Percentiles rank a stretch among this genome's conserved stretches.
Evolutionary conservation across 2,329 filamentous ascomycete species (phyloP).

Genomic region (Neonectria coccinea): DNA sequence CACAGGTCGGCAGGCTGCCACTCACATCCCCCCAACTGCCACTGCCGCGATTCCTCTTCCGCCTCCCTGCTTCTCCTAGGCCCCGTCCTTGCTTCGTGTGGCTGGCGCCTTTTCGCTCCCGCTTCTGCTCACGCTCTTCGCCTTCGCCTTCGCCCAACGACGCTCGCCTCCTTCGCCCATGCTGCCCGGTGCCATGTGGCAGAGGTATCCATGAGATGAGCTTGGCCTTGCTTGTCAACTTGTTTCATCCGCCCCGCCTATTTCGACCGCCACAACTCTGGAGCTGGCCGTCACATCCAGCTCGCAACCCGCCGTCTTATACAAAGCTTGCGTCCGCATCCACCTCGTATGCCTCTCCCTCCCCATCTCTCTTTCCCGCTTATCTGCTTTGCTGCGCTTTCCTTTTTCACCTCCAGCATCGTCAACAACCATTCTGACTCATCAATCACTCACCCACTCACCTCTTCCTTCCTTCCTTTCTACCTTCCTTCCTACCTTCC

Average conservation of each 20-base stretch:
- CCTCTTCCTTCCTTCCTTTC: background rate
- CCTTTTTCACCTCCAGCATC: constrained; percentile 11
- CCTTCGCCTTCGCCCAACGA: constrained; percentile 50
- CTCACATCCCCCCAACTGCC: background rate
- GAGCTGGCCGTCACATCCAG: constrained; percentile 62
- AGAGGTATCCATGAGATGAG: constrained; percentile 57
- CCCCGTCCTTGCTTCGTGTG: constrained; percentile 5
- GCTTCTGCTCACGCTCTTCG: constrained; percentile 30
- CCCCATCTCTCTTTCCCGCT: constrained; percentile 26
- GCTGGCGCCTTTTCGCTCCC: constrained; percentile 9
- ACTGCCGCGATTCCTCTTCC: background rate
- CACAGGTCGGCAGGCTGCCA: background rate
- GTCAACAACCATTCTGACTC: background rate
- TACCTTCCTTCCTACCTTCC: constrained; percentile 8
- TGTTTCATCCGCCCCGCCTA: constrained; percentile 57
- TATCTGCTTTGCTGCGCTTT: constrained; percentile 26
- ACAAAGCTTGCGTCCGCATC: constrained; percentile 43
- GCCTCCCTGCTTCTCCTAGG: constrained; percentile 4
- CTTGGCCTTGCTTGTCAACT: constrained; percentile 56
- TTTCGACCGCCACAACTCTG: constrained; percentile 54
- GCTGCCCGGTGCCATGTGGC: constrained; percentile 45
- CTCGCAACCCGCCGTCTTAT: constrained; percentile 47
- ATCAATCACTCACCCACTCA: background rate
- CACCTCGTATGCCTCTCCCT: constrained; percentile 41
- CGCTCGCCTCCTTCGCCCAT: constrained; percentile 33